Evolutionary conservation across 352 stramenopile genomes (phyloP).

Genomic region (Phytophthora parvispora): DNA sequence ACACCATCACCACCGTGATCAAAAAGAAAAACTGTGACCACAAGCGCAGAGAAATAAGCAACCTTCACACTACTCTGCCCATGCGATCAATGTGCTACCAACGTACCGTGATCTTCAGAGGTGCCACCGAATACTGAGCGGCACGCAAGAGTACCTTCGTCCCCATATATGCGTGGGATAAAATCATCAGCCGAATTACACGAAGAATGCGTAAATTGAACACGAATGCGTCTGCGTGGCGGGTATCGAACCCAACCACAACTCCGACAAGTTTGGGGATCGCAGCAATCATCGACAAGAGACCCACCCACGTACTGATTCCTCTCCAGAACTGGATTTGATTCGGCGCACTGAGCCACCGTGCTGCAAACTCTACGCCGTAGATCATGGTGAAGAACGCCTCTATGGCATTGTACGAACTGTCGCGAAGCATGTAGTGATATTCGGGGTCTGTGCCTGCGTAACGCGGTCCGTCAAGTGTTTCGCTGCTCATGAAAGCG

Average conservation of each 20-base stretch:
- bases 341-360: slow-evolving; percentile 20
- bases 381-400: slow-evolving; percentile 47
- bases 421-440: slow-evolving; percentile 37
- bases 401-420: slow-evolving; percentile 18
- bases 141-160: slow-evolving; percentile 46
- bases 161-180: slow-evolving; percentile 44
- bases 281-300: slow-evolving; percentile 37
- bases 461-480: slow-evolving; percentile 55
- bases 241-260: background rate
- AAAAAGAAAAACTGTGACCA: slow-evolving; percentile 51
- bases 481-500: slow-evolving; percentile 41
- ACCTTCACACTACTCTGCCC: no score
- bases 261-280: slow-evolving; percentile 24
- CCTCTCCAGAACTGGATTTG: slow-evolving; percentile 39
- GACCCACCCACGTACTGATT: slow-evolving; percentile 26
- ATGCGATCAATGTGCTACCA: background rate
- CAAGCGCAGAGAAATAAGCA: background rate
- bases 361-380: slow-evolving; percentile 42
- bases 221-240: slow-evolving; percentile 13
- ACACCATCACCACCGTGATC: slow-evolving; percentile 55
- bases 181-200: slow-evolving; percentile 37
- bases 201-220: slow-evolving; percentile 43
- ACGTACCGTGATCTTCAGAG: slow-evolving; percentile 54
- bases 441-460: slow-evolving; percentile 45
- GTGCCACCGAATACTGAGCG: slow-evolving; percentile 35